Evolutionary conservation across 1,139 yeast species (phyloP), one percentile per base, ranked within the genome.

Genomic region (Scheffersomyces parashehatae): DNA sequence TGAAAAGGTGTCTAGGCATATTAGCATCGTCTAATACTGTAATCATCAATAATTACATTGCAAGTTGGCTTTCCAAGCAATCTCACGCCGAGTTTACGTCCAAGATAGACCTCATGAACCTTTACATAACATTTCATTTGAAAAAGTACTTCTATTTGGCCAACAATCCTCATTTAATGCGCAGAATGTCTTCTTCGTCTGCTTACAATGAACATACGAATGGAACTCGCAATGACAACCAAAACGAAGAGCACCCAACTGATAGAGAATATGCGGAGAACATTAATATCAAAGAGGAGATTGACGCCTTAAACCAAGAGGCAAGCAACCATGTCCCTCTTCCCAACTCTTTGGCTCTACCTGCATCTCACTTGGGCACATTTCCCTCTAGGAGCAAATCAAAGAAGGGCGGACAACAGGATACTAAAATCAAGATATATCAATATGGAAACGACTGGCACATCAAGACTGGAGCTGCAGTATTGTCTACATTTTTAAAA

Each of bases 381-480:
- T 26, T 12, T 20, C 36, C 29, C 47, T 6, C 11, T 14, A 15
- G 35, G 10, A 31, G 35, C 30, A 58, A 38, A 44, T 51, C 42
- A 31, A 51, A 50, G 33, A 53, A 54, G 49, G 53, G 48, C 26
- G 61, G 56, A 29, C 62, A 58, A 11, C 59, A 60, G 11, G 72
- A 68, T 37, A 54, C 73, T 13, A 82, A 73, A 58, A 77, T 84
- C 24, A 77, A 75, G 45, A 60, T 83, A 2, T 77, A 77, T 37
- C 83, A 81, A 53, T 93, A 91, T 60, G 84, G 87, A 0, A 75
- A 78, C 45, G 91, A 88, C 56, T 91, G 97, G 97, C 89, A 84
- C 50, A 69, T 90, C 28, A 70, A 76, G 36, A 75, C 89, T 0
- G 89, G 89, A 0, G 82, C 87, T 2, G 68, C 77, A 28, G 70